Evolutionary conservation across 495 filamentous ascomycete species (phyloP).

Genomic region (Parachaetomium inaequale): DNA sequence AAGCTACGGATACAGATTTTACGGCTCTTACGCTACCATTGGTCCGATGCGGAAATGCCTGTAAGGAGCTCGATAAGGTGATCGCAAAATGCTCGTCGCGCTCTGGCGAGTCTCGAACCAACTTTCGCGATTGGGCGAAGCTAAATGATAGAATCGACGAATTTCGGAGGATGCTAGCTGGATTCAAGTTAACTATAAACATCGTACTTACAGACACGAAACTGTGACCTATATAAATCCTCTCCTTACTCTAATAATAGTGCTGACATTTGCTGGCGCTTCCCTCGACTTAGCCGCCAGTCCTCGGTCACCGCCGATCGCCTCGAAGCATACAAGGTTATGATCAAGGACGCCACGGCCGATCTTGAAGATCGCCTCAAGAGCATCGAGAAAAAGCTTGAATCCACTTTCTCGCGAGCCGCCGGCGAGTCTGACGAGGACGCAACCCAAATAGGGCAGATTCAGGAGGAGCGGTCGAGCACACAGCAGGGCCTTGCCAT

Average conservation of each 20-base stretch:
- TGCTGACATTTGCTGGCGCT: neutral
- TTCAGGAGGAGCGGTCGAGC: conserved; percentile 41
- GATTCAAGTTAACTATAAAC: conserved; percentile 22
- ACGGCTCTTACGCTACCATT: conserved; percentile 17
- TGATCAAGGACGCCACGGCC: conserved; percentile 3
- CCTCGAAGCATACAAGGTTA: conserved; percentile 2
- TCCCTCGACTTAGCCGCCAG: neutral
- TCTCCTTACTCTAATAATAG: neutral
- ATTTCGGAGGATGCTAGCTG: conserved; percentile 20
- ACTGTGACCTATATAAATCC: conserved; percentile 15
- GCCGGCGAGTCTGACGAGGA: conserved; percentile 26
- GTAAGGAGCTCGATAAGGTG: conserved; percentile 17
- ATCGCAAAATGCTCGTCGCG: conserved; percentile 14
- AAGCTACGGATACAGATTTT: conserved; percentile 2
- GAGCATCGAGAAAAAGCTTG: conserved; percentile 20
- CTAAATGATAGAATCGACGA: conserved; percentile 16
- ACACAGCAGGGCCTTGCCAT: conserved; percentile 46
- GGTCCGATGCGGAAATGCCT: conserved; percentile 18
- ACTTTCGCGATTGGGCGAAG: conserved; percentile 24
- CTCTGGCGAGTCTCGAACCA: conserved; percentile 10
- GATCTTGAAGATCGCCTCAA: conserved; percentile 5
- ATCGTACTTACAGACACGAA: conserved; percentile 18
- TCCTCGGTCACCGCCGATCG: neutral
- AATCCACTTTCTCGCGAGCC: conserved; percentile 21
- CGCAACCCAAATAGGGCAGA: conserved; percentile 29